phyloP scores from a whole-genome alignment of 345 rosid genomes.

The Citrus cavaleriei region DNA sequence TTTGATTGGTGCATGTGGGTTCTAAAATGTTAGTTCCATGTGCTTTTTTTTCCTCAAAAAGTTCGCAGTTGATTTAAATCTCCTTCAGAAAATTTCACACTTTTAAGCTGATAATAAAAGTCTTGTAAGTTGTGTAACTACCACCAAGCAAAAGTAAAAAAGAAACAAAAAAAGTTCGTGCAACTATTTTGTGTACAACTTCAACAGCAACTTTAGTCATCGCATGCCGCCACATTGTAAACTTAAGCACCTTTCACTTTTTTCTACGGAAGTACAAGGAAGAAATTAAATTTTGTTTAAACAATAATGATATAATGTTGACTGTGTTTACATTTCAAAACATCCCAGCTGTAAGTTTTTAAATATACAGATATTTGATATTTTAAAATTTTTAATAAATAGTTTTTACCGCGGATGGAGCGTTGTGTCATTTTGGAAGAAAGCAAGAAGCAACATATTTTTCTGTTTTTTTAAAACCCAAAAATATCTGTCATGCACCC shows the following conservation, averaged over 20 bases:
- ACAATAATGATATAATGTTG: background rate
- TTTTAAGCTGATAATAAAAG: conserved; percentile 2
- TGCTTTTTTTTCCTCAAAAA: conserved; percentile 2
- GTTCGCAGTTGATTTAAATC: background rate
- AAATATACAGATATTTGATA: background rate
- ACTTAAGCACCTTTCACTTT: background rate
- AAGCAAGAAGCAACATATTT: conserved; percentile 1
- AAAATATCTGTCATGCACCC: conserved; percentile 41
- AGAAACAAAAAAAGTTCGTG: background rate
- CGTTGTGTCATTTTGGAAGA: conserved; percentile 12
- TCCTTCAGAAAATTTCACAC: background rate
- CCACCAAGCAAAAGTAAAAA: background rate
- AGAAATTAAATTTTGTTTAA: background rate
- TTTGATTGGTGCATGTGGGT: conserved; percentile 21
- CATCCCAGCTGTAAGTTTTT: conserved; percentile 17
- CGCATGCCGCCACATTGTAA: background rate
- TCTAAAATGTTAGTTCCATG: background rate
- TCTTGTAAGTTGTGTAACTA: background rate
- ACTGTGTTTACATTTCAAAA: background rate
- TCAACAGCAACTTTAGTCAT: background rate
- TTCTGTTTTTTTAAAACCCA: conserved; percentile 4
- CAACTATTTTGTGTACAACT: background rate
- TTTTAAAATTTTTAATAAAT: too few species aligned
- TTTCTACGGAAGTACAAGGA: background rate
- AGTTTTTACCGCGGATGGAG: conserved; percentile 9